Conservation (phyloP, 768 basidiomycete species). For the Tylopilus balloui region DNA sequence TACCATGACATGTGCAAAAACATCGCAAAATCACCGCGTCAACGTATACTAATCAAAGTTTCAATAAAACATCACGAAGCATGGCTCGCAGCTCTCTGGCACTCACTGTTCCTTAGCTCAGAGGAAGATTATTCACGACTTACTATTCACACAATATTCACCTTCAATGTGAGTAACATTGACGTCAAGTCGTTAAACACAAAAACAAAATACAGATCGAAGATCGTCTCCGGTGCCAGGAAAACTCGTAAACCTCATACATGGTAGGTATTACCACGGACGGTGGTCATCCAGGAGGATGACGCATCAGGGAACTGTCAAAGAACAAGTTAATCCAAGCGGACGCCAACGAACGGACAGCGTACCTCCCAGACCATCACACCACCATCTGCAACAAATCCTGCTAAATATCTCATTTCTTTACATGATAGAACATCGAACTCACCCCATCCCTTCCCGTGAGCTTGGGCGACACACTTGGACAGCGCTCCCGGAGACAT, state of each 20-base stretch:
- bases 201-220: too few relatives aligned
- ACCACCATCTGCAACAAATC: conserved; percentile 32
- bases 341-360: neutral
- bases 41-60: too few relatives aligned
- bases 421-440: neutral
- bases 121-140: too few relatives aligned
- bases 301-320: conserved; percentile 35
- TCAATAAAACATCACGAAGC: too few relatives aligned
- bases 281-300: conserved; percentile 33
- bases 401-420: neutral
- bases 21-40: too few relatives aligned
- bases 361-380: conserved; percentile 40
- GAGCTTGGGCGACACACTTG: conserved; percentile 55
- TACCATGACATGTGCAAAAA: too few relatives aligned
- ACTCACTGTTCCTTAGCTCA: too few relatives aligned
- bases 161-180: too few relatives aligned
- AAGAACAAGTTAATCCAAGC: neutral
- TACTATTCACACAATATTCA: too few relatives aligned
- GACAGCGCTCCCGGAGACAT: conserved; percentile 53
- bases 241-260: too few relatives aligned
- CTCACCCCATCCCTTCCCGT: conserved; percentile 63
- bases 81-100: too few relatives aligned
- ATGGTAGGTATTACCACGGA: conserved; percentile 11
- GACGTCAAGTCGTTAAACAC: neutral
- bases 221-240: too few relatives aligned